A percentile compares a stretch with the other conserved stretches of the same genome.
Evolutionary conservation across 768 basidiomycete species (phyloP).

Genomic region (Agrocybe praecox): DNA sequence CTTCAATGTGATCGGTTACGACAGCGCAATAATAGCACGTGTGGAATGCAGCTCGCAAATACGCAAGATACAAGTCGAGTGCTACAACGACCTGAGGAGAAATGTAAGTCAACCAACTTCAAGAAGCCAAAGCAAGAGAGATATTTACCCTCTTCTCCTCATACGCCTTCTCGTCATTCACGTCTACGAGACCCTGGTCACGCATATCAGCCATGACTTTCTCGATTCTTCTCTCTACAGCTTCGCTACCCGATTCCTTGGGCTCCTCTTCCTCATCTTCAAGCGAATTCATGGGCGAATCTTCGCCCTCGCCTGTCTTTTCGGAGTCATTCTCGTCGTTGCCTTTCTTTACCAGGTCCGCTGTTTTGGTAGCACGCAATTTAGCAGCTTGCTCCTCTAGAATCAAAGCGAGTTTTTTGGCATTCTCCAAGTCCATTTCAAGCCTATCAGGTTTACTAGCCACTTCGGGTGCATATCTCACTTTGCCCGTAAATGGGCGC

Average conservation of each 20-base stretch:
- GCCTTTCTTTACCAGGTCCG: constrained; percentile 19
- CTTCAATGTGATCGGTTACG: constrained; percentile 91
- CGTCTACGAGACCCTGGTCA: constrained; percentile 61
- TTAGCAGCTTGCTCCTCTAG: constrained; percentile 72
- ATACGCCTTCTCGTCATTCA: constrained; percentile 64
- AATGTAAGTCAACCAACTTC: constrained; percentile 20
- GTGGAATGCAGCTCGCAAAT: constrained; percentile 90
- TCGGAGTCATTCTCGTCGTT: constrained; percentile 23
- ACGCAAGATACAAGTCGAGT: constrained; percentile 92
- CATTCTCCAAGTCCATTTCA: constrained; percentile 78
- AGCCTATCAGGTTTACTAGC: constrained; percentile 81
- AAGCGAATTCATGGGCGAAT: constrained; percentile 29
- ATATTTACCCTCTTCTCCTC: constrained; percentile 70
- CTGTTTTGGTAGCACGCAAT: constrained; percentile 46
- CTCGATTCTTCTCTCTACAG: constrained; percentile 83
- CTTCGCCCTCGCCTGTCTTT: constrained; percentile 24
- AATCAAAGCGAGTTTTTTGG: constrained; percentile 67
- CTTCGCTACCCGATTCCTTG: constrained; percentile 67
- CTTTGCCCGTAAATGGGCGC: constrained; percentile 74
- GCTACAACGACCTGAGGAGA: constrained; percentile 67
- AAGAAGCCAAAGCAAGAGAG: constrained; percentile 10
- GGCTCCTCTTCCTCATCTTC: constrained; percentile 55
- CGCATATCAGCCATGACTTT: constrained; percentile 72
- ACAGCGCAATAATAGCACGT: constrained; percentile 98
- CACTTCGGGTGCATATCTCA: constrained; percentile 82